Evolutionary conservation across 768 basidiomycete genomes (phyloP).

Genomic region (Dioszegia aurantiaca): DNA sequence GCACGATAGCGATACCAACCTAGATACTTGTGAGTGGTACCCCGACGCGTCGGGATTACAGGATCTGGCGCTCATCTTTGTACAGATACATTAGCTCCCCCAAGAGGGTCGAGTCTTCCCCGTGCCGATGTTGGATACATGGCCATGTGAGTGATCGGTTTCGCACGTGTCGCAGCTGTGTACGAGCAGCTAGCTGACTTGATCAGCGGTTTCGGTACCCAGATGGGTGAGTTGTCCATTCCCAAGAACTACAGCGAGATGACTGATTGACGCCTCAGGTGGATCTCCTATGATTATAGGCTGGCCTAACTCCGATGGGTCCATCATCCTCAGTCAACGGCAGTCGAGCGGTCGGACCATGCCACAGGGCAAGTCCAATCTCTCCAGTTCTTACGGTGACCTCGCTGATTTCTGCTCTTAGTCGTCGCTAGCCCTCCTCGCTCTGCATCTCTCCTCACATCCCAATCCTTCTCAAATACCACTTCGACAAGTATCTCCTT

Average conservation of each 20-base stretch:
- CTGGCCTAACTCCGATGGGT: conserved; percentile 66
- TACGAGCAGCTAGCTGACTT: conserved; percentile 1
- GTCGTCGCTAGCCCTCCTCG: conserved; percentile 56
- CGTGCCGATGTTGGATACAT: conserved; percentile 31
- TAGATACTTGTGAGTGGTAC: conserved; percentile 35
- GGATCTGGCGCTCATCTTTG: neutral
- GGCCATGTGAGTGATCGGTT: conserved; percentile 30
- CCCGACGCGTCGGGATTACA: no score
- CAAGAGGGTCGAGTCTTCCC: conserved; percentile 13
- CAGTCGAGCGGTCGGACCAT: conserved; percentile 58
- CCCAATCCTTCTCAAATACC: conserved; percentile 43
- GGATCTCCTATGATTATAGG: conserved; percentile 64
- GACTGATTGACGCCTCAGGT: conserved; percentile 13
- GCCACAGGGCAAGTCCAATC: conserved; percentile 59
- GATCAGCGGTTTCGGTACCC: conserved; percentile 31
- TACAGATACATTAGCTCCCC: conserved; percentile 30
- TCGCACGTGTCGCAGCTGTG: neutral
- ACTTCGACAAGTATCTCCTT: conserved; percentile 34
- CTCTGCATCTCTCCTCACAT: conserved; percentile 59
- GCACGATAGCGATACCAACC: conserved; percentile 13
- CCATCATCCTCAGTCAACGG: conserved; percentile 67
- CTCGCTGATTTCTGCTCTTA: conserved; percentile 4
- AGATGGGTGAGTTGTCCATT: conserved; percentile 35
- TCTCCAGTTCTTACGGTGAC: neutral
- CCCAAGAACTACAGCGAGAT: neutral